phyloP scores from a whole-genome alignment of 768 basidiomycete species.

The Tulasnella sp. region DNA sequence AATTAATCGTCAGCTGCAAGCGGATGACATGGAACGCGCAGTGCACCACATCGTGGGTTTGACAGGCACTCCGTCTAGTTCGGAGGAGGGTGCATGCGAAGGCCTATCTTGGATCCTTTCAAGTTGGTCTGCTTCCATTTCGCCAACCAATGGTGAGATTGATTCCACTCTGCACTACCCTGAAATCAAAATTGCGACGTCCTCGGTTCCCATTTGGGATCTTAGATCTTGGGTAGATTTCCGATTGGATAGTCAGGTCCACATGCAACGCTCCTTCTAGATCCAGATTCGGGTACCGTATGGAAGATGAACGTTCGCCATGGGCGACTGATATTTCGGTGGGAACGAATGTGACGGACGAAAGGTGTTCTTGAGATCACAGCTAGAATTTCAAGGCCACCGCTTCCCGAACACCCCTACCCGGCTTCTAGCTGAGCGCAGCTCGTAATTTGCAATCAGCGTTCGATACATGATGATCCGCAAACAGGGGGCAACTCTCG shows the following conservation, averaged over 20 bases:
- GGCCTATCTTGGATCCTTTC: neutral
- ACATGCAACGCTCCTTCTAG: neutral
- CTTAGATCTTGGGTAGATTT: neutral
- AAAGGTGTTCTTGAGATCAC: neutral
- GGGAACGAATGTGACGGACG: neutral
- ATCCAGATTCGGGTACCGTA: neutral
- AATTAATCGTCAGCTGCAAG: neutral
- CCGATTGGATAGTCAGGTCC: neutral
- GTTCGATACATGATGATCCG: neutral
- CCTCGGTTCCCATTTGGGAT: neutral
- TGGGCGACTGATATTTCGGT: too few species aligned
- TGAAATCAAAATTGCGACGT: neutral
- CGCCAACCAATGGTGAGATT: neutral
- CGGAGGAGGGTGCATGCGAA: too few species aligned
- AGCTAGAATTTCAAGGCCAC: neutral
- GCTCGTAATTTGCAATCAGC: neutral
- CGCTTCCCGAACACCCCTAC: neutral
- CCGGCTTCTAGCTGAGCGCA: neutral
- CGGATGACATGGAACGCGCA: neutral
- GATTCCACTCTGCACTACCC: too few species aligned
- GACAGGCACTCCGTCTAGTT: too few species aligned
- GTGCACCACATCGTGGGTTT: neutral
- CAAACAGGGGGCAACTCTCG: neutral
- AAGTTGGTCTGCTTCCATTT: neutral
- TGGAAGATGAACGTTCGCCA: too few species aligned